phyloP scores from a whole-genome alignment of 1,284 basidiomycete species.

The Melampsora larici-populina region DNA sequence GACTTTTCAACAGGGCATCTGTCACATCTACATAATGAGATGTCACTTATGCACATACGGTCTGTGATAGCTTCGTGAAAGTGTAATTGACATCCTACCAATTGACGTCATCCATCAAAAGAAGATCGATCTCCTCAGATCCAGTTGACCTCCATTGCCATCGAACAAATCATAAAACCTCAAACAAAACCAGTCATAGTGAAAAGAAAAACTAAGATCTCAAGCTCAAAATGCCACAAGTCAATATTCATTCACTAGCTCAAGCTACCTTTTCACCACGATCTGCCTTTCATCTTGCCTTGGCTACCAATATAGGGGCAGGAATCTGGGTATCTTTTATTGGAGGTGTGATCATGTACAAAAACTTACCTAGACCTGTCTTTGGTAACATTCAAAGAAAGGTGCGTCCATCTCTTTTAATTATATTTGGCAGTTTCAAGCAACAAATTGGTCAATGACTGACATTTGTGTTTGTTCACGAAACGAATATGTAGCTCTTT shows the following conservation, averaged over 20 bases:
- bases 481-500: constrained; percentile 63
- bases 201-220: too few relatives aligned
- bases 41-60: too few relatives aligned
- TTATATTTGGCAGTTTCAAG: neutral
- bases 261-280: constrained; percentile 24
- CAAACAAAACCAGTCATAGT: too few relatives aligned
- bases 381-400: constrained; percentile 67
- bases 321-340: constrained; percentile 44
- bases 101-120: too few relatives aligned
- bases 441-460: neutral
- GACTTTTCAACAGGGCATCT: too few relatives aligned
- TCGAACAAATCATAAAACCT: too few relatives aligned
- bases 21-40: too few relatives aligned
- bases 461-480: neutral
- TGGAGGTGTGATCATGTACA: constrained; percentile 43
- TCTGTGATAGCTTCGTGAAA: too few relatives aligned
- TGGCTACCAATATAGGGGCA: constrained; percentile 25
- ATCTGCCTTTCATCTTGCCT: constrained; percentile 18
- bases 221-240: constrained; percentile 11
- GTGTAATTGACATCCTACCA: too few relatives aligned
- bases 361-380: constrained; percentile 60
- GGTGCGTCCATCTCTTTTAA: neutral
- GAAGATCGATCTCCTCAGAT: too few relatives aligned
- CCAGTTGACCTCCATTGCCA: too few relatives aligned
- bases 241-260: constrained; percentile 18